Base-by-base conservation (phyloP, 306 rosid genomes). In the Lablab purpureus region DNA sequence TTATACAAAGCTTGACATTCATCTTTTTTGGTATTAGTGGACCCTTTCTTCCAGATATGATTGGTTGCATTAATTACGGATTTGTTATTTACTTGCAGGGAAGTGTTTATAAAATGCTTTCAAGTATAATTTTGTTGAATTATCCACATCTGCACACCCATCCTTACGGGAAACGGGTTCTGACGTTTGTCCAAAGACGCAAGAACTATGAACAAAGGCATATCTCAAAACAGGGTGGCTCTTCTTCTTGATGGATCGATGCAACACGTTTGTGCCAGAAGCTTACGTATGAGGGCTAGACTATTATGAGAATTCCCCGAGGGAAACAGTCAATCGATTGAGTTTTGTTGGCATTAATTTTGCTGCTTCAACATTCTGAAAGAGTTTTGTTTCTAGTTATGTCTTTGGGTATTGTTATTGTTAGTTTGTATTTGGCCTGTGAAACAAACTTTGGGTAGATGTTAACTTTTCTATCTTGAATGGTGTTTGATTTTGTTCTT, bases 91-190 rank as follows among this genome's bases (percentile, higher is more conserved):
- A 8, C 2, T 30, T 22, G 74, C 74, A 76, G 81, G 81, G 81
- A 0, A 0, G 0, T 50, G 2, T 49, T 19, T 19, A 22, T 1
- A 76, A 23, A 14, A 49, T 4, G 6, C 54, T 77, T 65, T 12
- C 22, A 37, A 2, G 4, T 21, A 5, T 12, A 2, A 36, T 77
- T 66, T 17, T 51, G 55, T 15, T 23, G n/a, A 50, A 51, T 7
- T 36, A 51, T 27, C 5, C 30, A 37, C 6, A 52, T 66, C 30
- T 66, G 41, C 13, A 7, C 10, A 54, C 2, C 30, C 56, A 77
- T 77, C 10, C 8, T 40, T 67, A 15, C 1, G 75, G 81, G 30
- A 67, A 67, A 67, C 67, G 15, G 19, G 74, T 77, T 43, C 27
- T 77, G 18, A 12, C 54, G 0, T 25, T 10, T 25, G 10, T n/a